Percentiles rank a stretch among this genome's conserved stretches.
Evolutionary conservation across 495 filamentous ascomycete species (phyloP).

Genomic region (Cryomyces minteri): DNA sequence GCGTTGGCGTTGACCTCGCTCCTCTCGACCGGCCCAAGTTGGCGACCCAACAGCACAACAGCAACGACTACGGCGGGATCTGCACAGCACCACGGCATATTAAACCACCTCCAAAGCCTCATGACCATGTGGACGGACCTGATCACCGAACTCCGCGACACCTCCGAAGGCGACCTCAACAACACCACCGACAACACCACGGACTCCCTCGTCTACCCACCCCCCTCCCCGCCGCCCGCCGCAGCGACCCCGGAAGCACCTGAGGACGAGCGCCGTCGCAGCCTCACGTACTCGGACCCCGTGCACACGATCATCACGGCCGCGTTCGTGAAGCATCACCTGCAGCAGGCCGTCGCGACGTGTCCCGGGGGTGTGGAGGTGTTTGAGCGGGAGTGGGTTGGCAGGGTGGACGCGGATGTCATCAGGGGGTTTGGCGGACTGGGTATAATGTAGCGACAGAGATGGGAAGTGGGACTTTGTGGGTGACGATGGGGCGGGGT

Average conservation of each 20-base stretch:
- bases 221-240: conserved; percentile 9
- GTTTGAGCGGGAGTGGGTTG: conserved; percentile 64
- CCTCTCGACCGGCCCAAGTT: conserved; percentile 40
- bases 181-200: not conserved
- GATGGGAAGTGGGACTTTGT: too few species aligned
- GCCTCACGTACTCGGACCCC: conserved; percentile 43
- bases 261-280: conserved; percentile 34
- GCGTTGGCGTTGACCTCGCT: conserved; percentile 67
- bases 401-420: conserved; percentile 76
- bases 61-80: conserved; percentile 29
- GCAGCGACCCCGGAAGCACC: conserved; percentile 36
- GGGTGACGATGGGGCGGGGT: too few species aligned
- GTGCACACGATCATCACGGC: conserved; percentile 53
- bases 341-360: conserved; percentile 44
- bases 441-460: too few species aligned
- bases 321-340: conserved; percentile 45
- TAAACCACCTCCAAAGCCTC: conserved; percentile 41
- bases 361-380: conserved; percentile 46
- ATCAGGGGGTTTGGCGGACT: not conserved
- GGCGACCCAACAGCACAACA: conserved; percentile 19
- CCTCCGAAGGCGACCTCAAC: not conserved
- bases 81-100: conserved; percentile 31
- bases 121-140: conserved; percentile 54
- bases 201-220: conserved; percentile 34
- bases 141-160: conserved; percentile 30